Evolutionary conservation across 345 rosid species (phyloP), one percentile per base, ranked within the genome.

Genomic region (Brassica napus): DNA sequence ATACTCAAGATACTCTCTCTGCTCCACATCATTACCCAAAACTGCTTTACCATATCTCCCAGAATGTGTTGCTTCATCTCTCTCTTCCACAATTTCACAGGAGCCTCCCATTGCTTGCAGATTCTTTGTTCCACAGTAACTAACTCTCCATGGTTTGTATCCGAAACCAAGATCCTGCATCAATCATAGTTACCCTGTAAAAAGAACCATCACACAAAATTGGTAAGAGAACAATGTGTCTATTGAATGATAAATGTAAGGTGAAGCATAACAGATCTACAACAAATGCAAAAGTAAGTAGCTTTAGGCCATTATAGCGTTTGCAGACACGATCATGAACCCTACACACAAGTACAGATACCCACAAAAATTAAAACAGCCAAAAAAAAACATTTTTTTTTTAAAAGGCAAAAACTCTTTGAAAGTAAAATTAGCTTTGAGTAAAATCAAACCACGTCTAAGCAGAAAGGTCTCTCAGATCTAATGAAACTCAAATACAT

Each of bases 291-390:
- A 35, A 32, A 2, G 10, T 8, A 47, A 47, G 60, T 34, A 68
- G 74, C 68, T 66, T 47, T n/a, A 68, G 74, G 69, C 12, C 73
- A 42, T 65, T 42, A 57, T 65, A 31, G 8, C 42, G 12, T 58
- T 44, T 58, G 77, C 26, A 72, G 69, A 59, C 39, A 59, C 59
- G 74, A 79, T 68, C 71, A 79, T 68, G 78, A 79, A 79, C 70
- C 70, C 78, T 73, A 47, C 35, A 61, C 28, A 18, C 26, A 35
- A 73, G 74, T 73, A 79, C 69, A 79, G 65, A 73, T 11, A 35
- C 42, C 42, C 42, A 8, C 9, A 34, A 5, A 34, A 34, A 34
- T 5, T 34, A 34, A 4, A 34, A 34, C 7, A 34, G 37, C n/a
- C n/a, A n/a, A n/a, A n/a, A n/a, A n/a, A n/a, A n/a, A n/a, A n/a